Evolutionary conservation across 331 rosid genomes (phyloP).

Genomic region (Spiraea crenata): DNA sequence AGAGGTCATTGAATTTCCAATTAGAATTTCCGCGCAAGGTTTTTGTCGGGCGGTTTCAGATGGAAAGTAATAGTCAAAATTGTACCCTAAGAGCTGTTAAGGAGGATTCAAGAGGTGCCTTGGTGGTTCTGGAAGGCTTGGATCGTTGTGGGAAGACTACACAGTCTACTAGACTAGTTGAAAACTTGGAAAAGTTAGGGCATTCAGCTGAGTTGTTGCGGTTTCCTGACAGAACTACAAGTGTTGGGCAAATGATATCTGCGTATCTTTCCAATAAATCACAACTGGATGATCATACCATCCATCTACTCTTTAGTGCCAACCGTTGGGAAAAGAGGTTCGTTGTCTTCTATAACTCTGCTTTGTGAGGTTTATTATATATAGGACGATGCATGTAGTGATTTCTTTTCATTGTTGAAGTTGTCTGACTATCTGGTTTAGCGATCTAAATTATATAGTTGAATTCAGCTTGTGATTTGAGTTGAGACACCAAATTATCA

Average conservation of each 20-base stretch:
- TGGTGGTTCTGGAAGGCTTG: conserved; percentile 90
- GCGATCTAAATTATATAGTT: background rate
- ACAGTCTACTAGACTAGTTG: conserved; percentile 59
- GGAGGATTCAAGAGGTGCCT: conserved; percentile 70
- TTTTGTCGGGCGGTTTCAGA: conserved; percentile 35
- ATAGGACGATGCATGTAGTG: background rate
- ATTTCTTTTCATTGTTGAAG: background rate
- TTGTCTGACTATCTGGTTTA: background rate
- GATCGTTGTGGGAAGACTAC: conserved; percentile 88
- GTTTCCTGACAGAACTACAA: conserved; percentile 83
- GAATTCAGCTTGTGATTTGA: background rate
- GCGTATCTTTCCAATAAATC: conserved; percentile 77
- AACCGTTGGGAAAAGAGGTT: conserved; percentile 98
- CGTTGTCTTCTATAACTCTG: conserved; percentile 11
- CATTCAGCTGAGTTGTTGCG: conserved; percentile 73
- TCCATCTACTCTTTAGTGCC: conserved; percentile 93
- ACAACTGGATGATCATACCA: conserved; percentile 74
- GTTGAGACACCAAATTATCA: background rate
- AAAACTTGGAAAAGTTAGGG: conserved; percentile 65
- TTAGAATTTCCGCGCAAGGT: conserved; percentile 30
- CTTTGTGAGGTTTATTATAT: background rate
- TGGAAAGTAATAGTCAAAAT: conserved; percentile 35
- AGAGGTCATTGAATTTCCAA: conserved; percentile 32
- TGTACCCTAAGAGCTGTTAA: conserved; percentile 18
- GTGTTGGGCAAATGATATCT: conserved; percentile 86